Percentiles rank a stretch among this genome's conserved stretches.
Conservation (phyloP, 2,329 filamentous ascomycete genomes). For the Clarireedia hainanense region DNA sequence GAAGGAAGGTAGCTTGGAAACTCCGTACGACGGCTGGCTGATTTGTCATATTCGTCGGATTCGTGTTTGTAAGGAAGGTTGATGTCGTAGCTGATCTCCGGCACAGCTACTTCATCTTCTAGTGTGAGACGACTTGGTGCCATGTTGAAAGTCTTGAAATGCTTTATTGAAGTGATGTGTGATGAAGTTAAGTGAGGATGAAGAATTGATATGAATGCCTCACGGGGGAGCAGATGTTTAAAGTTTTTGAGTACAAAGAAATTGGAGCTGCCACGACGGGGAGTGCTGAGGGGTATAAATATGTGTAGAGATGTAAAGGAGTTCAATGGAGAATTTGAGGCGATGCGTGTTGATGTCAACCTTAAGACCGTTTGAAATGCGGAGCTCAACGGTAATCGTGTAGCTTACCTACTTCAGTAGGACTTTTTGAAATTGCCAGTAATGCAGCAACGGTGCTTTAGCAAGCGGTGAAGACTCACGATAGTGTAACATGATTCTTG, state of each 20-base stretch:
- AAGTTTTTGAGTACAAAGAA: not conserved
- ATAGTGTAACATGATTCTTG: slow-evolving; percentile 6
- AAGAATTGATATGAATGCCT: slow-evolving; percentile 9
- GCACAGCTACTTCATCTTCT: slow-evolving; percentile 14
- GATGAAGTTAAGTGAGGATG: not conserved
- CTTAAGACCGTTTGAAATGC: slow-evolving; percentile 4
- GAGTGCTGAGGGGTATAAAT: not conserved
- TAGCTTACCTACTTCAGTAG: slow-evolving; percentile 1
- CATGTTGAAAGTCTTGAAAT: slow-evolving; percentile 10
- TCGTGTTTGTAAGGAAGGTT: slow-evolving; percentile 38
- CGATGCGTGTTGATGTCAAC: not conserved
- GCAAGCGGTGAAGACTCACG: slow-evolving; percentile 8
- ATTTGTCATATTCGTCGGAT: slow-evolving; percentile 31
- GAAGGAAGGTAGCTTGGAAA: slow-evolving; percentile 39
- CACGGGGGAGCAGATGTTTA: not conserved
- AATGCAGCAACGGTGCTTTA: slow-evolving; percentile 4
- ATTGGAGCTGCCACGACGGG: not conserved
- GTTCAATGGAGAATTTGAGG: not conserved
- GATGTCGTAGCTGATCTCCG: slow-evolving; percentile 35
- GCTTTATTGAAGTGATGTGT: not conserved
- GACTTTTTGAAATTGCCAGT: slow-evolving; percentile 1
- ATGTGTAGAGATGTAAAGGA: not conserved
- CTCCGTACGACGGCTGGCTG: slow-evolving; percentile 30
- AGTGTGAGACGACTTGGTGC: slow-evolving; percentile 16
- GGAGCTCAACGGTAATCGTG: slow-evolving; percentile 7